These are phyloP conservation scores for Sugiyamaella japonica DNA, from an alignment of 1,139 yeast genomes.

Conservation along the genomic window DNA sequence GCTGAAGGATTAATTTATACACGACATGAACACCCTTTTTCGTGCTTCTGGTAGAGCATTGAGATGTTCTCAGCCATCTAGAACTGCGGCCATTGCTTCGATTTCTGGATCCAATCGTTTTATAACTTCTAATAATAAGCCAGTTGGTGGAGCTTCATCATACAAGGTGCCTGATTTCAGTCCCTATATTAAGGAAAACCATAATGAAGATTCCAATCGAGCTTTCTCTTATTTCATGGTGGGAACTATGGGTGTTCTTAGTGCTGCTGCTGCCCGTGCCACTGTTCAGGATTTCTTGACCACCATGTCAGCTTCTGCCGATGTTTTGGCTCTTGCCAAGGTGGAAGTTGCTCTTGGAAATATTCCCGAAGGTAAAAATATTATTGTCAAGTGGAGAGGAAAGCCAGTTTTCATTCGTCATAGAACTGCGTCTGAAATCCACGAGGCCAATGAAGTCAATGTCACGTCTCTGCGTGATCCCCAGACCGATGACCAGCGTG, in stretches of 20 bases:
- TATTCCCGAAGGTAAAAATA: conserved; percentile 97
- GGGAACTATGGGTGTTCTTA: conserved; percentile 90
- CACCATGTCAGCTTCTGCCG: conserved; percentile 97
- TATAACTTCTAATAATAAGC: conserved; percentile 31
- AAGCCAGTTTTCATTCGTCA: conserved; percentile 99
- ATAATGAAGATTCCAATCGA: conserved; percentile 71
- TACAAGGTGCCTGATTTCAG: conserved; percentile 94
- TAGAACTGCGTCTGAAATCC: conserved; percentile 91
- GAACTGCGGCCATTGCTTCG: conserved; percentile 4
- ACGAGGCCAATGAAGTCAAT: conserved; percentile 87
- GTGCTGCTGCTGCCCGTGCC: conserved; percentile 97
- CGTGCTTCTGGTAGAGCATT: conserved; percentile 14
- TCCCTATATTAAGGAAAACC: conserved; percentile 71
- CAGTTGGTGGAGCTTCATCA: conserved; percentile 57
- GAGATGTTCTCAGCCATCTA: conserved; percentile 6
- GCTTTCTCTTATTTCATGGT: conserved; percentile 96
- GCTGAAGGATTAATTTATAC: not conserved
- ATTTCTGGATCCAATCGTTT: conserved; percentile 14
- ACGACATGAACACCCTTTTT: conserved; percentile 7
- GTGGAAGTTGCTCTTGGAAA: conserved; percentile 94
- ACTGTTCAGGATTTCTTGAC: conserved; percentile 94
- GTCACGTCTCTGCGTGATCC: conserved; percentile 85
- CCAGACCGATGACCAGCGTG: conserved; percentile 89
- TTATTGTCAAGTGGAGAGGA: conserved; percentile 99
- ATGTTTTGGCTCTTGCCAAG: conserved; percentile 98